phyloP scores from a whole-genome alignment of 2,329 filamentous ascomycete species.

The Ophiostoma quercus region DNA sequence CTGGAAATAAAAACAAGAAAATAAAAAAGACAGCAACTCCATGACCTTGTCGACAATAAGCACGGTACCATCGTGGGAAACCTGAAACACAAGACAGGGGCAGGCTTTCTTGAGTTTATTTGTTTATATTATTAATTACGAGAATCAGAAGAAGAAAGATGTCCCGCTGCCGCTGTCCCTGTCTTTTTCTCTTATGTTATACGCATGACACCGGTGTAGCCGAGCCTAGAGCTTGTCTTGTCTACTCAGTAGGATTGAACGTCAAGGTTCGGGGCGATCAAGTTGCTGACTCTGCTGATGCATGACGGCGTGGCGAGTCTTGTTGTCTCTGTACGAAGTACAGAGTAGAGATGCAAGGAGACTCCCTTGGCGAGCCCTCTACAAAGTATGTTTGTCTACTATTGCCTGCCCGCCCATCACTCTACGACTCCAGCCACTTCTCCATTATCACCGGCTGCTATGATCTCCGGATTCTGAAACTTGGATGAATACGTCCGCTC shows the following conservation, averaged over 20 bases:
- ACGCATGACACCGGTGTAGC: slow-evolving; percentile 3
- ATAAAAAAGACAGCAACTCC: too few relatives aligned
- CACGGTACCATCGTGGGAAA: slow-evolving; percentile 8
- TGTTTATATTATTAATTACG: not conserved
- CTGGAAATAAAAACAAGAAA: too few relatives aligned
- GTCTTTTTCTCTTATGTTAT: not conserved
- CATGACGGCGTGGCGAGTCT: too few relatives aligned
- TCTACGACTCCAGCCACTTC: not conserved
- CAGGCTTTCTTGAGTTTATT: not conserved
- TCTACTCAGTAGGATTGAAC: too few relatives aligned
- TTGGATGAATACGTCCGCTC: slow-evolving; percentile 7
- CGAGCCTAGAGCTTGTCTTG: not conserved
- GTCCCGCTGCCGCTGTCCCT: not conserved
- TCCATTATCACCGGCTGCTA: slow-evolving; percentile 4
- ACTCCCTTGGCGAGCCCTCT: too few relatives aligned
- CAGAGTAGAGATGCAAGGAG: too few relatives aligned
- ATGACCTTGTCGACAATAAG: not conserved
- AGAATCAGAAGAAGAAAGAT: not conserved
- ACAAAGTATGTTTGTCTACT: too few relatives aligned
- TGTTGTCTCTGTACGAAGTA: too few relatives aligned
- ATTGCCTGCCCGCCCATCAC: too few relatives aligned
- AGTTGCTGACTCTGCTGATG: not conserved
- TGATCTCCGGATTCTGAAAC: slow-evolving; percentile 9
- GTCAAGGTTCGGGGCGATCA: not conserved
- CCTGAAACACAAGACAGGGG: slow-evolving; percentile 1